A percentile compares a stretch with the other conserved stretches of the same genome.
These are phyloP conservation scores for Houttuynia cordata DNA, from an alignment of 164 flowering plant genomes.

Conservation along the genomic window DNA sequence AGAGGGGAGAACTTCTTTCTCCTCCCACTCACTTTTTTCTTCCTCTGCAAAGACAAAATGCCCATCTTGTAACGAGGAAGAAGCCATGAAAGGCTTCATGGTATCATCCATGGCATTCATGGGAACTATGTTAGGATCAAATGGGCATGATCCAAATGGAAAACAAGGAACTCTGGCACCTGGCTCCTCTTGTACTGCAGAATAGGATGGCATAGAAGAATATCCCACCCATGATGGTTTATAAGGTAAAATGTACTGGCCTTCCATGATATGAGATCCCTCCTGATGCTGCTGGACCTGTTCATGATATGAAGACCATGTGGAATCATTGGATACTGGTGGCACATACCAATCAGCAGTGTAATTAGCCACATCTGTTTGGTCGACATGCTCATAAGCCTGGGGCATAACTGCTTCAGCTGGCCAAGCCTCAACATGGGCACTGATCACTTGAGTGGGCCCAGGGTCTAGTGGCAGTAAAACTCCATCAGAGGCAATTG, in stretches of 20 bases:
- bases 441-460: constrained; percentile 15
- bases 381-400: constrained; percentile 12
- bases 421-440: constrained; percentile 17
- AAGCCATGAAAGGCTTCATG: constrained; percentile 21
- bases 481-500: background rate
- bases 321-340: constrained; percentile 5
- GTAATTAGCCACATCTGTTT: too few species aligned
- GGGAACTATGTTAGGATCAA: constrained; percentile 2
- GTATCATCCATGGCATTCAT: constrained; percentile 18
- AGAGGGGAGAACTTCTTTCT: too few species aligned
- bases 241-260: constrained; percentile 4
- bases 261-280: constrained; percentile 1
- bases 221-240: constrained; percentile 7
- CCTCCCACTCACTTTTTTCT: too few species aligned
- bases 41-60: too few species aligned
- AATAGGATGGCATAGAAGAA: constrained; percentile 12
- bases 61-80: constrained; percentile 21
- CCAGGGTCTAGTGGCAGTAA: constrained; percentile 10
- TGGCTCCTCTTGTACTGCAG: constrained; percentile 12
- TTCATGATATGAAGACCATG: constrained; percentile 16
- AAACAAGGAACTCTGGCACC: constrained; percentile 7
- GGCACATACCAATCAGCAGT: constrained; percentile 8
- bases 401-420: constrained; percentile 13
- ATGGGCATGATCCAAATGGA: constrained; percentile 10
- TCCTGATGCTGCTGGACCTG: constrained; percentile 7